Evolutionary conservation across 768 basidiomycete genomes (phyloP).

Genomic region (Hypholoma sublateritium): DNA sequence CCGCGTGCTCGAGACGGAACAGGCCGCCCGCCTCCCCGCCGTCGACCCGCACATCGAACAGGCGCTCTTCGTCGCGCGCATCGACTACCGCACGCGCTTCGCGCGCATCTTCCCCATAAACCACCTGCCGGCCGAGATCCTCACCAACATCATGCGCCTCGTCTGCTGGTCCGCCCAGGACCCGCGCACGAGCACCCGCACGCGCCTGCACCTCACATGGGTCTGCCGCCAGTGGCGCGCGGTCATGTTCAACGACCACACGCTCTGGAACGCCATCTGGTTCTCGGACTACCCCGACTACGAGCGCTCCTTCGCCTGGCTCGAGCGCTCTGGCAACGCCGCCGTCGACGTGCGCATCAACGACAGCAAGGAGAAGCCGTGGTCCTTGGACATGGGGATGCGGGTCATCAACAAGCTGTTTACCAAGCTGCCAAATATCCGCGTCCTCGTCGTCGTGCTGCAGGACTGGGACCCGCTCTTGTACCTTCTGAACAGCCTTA

Average conservation of each 20-base stretch:
- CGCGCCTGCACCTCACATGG: conserved; percentile 54
- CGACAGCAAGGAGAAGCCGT: conserved; percentile 31
- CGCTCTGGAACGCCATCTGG: conserved; percentile 67
- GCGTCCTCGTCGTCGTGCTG: conserved; percentile 57
- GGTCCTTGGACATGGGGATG: conserved; percentile 45
- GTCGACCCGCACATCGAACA: conserved; percentile 21
- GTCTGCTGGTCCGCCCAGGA: conserved; percentile 52
- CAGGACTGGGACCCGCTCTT: conserved; percentile 55
- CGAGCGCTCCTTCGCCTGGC: conserved; percentile 52
- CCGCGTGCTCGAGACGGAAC: conserved; percentile 15
- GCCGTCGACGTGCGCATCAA: conserved; percentile 64
- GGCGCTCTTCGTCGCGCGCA: conserved; percentile 31
- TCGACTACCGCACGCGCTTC: conserved; percentile 30
- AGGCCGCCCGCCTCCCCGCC: background rate
- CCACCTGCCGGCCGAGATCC: conserved; percentile 65
- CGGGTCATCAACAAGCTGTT: conserved; percentile 51
- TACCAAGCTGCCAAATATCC: conserved; percentile 53
- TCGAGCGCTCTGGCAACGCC: conserved; percentile 54
- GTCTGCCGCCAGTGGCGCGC: conserved; percentile 58
- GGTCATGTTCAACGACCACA: conserved; percentile 45
- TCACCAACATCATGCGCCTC: conserved; percentile 62
- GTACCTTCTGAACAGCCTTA: conserved; percentile 49
- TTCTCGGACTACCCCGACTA: conserved; percentile 54
- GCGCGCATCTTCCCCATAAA: conserved; percentile 52
- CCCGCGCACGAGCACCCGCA: conserved; percentile 31